phyloP scores from a whole-genome alignment of 129 eudicot genomes.

The Arctium minus region DNA sequence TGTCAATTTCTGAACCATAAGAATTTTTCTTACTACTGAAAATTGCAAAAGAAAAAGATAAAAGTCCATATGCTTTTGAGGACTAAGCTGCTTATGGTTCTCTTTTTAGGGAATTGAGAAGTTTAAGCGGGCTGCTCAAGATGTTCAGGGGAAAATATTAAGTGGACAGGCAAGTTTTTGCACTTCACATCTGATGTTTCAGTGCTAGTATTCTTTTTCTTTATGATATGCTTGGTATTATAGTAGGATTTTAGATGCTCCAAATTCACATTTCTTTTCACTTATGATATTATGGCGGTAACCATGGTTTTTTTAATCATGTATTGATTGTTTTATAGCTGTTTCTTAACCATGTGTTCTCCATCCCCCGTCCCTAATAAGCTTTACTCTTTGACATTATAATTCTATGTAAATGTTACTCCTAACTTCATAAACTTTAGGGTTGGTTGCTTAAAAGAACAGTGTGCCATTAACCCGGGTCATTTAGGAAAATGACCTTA shows the following conservation, averaged over 20 bases:
- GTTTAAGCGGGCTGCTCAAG: slow-evolving; percentile 81
- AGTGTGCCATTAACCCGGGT: not conserved
- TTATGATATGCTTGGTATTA: not conserved
- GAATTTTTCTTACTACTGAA: not conserved
- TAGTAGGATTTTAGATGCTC: too few species aligned
- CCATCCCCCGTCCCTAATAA: too few species aligned
- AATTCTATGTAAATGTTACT: not conserved
- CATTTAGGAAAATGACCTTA: too few species aligned
- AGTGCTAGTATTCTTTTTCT: not conserved
- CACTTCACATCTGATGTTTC: not conserved
- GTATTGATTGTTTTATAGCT: too few species aligned
- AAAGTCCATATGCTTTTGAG: not conserved
- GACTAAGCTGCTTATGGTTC: not conserved
- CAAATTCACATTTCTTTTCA: not conserved
- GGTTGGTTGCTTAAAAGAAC: not conserved
- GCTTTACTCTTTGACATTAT: not conserved
- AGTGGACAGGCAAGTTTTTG: slow-evolving; percentile 70
- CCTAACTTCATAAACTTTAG: not conserved
- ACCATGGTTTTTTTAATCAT: too few species aligned
- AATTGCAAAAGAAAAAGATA: not conserved
- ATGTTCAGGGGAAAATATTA: slow-evolving; percentile 61
- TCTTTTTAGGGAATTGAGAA: slow-evolving; percentile 83
- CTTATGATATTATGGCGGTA: not conserved
- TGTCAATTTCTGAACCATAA: not conserved
- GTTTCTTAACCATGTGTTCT: too few species aligned